Base-by-base conservation (phyloP, 1,139 yeast genomes). In the Hyphopichia buzzinii region DNA sequence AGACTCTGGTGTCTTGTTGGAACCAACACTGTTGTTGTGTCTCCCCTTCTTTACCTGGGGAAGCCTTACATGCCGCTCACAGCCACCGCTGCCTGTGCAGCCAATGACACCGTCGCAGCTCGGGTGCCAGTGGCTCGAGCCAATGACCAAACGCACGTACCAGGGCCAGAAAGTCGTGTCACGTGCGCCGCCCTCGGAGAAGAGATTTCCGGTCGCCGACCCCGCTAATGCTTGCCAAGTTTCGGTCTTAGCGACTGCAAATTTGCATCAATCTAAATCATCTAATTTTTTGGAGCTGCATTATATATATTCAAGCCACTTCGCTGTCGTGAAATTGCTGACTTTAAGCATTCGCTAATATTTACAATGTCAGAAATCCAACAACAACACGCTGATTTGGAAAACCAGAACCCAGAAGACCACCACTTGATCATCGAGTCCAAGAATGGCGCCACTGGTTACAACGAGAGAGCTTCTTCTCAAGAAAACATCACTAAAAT, bases 361-460 rank as follows among this genome's bases (percentile, higher is more conserved):
- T 25, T 10, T 29, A 39, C 8, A 13, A 53, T 44, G 49, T 41
- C 57, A 44, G 53, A 17, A 11, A 13, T 13, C 12, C 19, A 27
- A 13, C 17, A 16, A 10, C 32, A 19, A 19, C 32, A 14, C 13
- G 24, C 57, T 13, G 61, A 61, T 39, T 50, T 61, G 36, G 67
- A 61, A 47, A 56, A 54, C 37, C 65, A 59, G 55, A 40, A 49
- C 30, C 60, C 59, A 12, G 45, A 49, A 27, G 57, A 61, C 29
- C 58, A 55, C 33, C 49, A 33, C 24, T 41, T 51, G 24, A 34
- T 48, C n/a, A 40, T 48, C 7, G 29, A 26, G 17, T 12, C 12
- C 13, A 30, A 37, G 24, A 8, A 15, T 3, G 11, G 8, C 14
- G 25, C 17, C 14, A 22, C 30, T 26, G 24, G 25, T 14, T 31